Percentiles rank a stretch among this genome's conserved stretches.
Conservation (phyloP, 2,329 filamentous ascomycete genomes). For the Hymenoscyphus albidus region DNA sequence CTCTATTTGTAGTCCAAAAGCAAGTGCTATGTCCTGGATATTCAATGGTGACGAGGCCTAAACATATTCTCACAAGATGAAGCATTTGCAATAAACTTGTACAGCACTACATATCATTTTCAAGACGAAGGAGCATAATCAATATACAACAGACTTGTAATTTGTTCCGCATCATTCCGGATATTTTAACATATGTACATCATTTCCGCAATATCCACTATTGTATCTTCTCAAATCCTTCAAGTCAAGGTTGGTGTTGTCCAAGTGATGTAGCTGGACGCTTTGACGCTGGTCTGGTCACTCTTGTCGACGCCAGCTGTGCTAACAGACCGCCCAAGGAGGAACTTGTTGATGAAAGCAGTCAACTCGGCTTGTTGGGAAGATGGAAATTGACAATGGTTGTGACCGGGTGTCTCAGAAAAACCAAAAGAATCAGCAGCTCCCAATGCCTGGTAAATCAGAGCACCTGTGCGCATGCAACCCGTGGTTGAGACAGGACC, state of each 20-base stretch:
- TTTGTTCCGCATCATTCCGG: background rate
- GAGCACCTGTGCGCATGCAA: constrained; percentile 50
- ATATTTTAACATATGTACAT: background rate
- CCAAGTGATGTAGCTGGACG: constrained; percentile 25
- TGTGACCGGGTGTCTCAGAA: constrained; percentile 45
- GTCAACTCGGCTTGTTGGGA: constrained; percentile 43
- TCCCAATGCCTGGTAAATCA: constrained; percentile 53
- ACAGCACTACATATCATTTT: background rate
- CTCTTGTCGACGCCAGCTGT: constrained; percentile 28
- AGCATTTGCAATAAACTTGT: background rate
- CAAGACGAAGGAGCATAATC: background rate
- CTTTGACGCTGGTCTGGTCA: constrained; percentile 22
- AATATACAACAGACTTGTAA: background rate
- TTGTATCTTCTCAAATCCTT: background rate
- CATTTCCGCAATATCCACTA: background rate
- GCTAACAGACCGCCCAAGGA: constrained; percentile 34
- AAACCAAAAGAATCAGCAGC: constrained; percentile 50
- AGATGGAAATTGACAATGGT: constrained; percentile 49
- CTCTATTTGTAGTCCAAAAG: no score
- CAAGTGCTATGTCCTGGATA: no score
- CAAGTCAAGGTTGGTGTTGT: constrained; percentile 27
- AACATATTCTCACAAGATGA: no score
- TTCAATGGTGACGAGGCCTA: no score
- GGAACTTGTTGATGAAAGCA: constrained; percentile 48
- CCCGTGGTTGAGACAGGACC: constrained; percentile 50